Evolutionary conservation across 2,329 filamentous ascomycete species (phyloP).

Genomic region (Pseudogymnoascus sp.): DNA sequence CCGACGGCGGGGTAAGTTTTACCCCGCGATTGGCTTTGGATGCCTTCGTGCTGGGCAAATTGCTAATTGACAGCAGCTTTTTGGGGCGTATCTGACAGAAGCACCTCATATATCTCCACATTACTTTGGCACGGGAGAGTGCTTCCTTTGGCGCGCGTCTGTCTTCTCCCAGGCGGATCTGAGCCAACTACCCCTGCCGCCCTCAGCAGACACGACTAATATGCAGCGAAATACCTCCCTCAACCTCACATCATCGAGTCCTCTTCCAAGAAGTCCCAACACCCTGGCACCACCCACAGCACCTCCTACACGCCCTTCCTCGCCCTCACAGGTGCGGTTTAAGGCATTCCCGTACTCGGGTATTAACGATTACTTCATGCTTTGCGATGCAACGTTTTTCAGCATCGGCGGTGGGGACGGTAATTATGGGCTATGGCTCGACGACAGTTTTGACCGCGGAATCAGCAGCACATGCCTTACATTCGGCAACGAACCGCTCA

Average conservation of each 20-base stretch:
- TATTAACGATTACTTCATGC: constrained; percentile 92
- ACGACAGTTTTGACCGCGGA: constrained; percentile 74
- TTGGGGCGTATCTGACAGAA: constrained; percentile 92
- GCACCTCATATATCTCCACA: constrained; percentile 69
- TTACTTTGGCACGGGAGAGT: constrained; percentile 95
- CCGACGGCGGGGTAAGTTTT: constrained; percentile 57
- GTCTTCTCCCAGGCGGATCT: constrained; percentile 48
- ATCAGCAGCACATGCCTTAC: constrained; percentile 79
- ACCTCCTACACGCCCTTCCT: constrained; percentile 33
- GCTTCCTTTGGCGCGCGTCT: constrained; percentile 79
- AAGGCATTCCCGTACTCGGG: constrained; percentile 96
- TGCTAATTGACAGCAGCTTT: constrained; percentile 44
- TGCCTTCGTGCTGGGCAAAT: neutral
- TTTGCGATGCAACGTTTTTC: constrained; percentile 78
- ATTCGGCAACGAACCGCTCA: constrained; percentile 89
- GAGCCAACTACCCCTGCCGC: constrained; percentile 57
- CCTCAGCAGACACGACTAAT: constrained; percentile 56
- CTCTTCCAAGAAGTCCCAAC: constrained; percentile 28
- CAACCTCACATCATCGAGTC: constrained; percentile 14
- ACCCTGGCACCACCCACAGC: constrained; percentile 21
- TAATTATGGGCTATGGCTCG: constrained; percentile 87
- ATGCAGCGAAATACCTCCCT: constrained; percentile 45
- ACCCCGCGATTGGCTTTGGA: neutral
- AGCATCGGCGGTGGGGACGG: constrained; percentile 84
- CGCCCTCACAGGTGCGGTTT: constrained; percentile 75